phyloP scores from a whole-genome alignment of 805 yeast genomes.

The Wickerhamiella shivajii region DNA sequence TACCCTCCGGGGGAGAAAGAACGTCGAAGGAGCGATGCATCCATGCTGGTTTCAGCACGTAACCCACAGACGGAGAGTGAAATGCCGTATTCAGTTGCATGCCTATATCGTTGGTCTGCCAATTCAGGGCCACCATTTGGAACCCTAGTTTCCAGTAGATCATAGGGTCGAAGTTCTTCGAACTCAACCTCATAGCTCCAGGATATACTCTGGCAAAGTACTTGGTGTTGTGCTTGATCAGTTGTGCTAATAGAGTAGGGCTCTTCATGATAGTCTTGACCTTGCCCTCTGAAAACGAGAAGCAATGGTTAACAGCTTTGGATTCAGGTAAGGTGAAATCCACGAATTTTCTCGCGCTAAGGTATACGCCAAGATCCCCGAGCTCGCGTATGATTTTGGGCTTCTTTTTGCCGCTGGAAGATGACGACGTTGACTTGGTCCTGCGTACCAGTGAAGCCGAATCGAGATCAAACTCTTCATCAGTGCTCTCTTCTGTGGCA shows the following conservation, averaged over 20 bases:
- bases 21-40: slow-evolving; percentile 15
- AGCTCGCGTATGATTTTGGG: slow-evolving; percentile 25
- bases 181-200: slow-evolving; percentile 55
- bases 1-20: neutral
- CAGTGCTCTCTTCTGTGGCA: slow-evolving; percentile 11
- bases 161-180: slow-evolving; percentile 71
- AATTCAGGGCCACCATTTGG: slow-evolving; percentile 92
- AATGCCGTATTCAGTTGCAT: slow-evolving; percentile 73
- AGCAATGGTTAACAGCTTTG: slow-evolving; percentile 64
- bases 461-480: slow-evolving; percentile 9
- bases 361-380: slow-evolving; percentile 51
- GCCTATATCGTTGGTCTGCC: slow-evolving; percentile 87
- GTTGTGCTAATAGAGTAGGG: slow-evolving; percentile 27
- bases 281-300: slow-evolving; percentile 70
- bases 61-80: slow-evolving; percentile 50
- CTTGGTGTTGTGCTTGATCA: slow-evolving; percentile 62
- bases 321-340: slow-evolving; percentile 81
- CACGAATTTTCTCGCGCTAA: slow-evolving; percentile 62
- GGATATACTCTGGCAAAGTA: slow-evolving; percentile 82
- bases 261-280: slow-evolving; percentile 52
- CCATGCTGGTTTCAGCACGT: slow-evolving; percentile 54
- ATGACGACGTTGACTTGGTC: neutral
- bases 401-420: neutral
- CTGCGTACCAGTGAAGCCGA: neutral
- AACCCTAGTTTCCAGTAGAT: slow-evolving; percentile 72